A percentile compares a stretch with the other conserved stretches of the same genome.
These are phyloP conservation scores for Aspergillus clavatus DNA, from an alignment of 2,329 filamentous ascomycete genomes.

Conservation along the genomic window DNA sequence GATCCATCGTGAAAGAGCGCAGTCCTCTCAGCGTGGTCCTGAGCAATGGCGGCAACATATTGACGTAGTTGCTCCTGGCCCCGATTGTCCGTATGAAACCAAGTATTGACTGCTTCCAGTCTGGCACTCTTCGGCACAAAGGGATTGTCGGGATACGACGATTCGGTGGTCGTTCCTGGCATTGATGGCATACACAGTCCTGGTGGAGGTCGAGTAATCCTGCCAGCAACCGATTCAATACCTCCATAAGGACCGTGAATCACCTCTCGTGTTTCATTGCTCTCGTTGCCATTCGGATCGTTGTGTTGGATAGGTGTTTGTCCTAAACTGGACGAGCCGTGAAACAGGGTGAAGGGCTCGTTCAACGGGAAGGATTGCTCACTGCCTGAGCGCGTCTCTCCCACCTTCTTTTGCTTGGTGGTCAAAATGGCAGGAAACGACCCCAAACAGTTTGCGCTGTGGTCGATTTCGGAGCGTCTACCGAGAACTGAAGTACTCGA, in stretches of 20 bases:
- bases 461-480: not conserved
- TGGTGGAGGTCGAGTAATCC: constrained; percentile 11
- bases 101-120: constrained; percentile 15
- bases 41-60: constrained; percentile 16
- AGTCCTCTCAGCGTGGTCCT: constrained; percentile 10
- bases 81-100: constrained; percentile 21
- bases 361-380: not conserved
- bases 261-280: not conserved
- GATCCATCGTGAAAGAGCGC: constrained; percentile 3
- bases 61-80: constrained; percentile 15
- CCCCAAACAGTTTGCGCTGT: not conserved
- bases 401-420: not conserved
- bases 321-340: not conserved
- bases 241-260: not conserved
- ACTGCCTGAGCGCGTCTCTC: not conserved
- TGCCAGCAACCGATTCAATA: not conserved
- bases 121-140: constrained; percentile 1
- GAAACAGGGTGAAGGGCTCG: not conserved
- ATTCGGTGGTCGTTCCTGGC: not conserved
- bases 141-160: not conserved
- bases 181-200: constrained; percentile 12
- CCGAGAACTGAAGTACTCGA: not conserved
- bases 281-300: not conserved
- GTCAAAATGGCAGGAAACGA: not conserved
- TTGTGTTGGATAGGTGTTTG: not conserved